Base-by-base conservation (phyloP, 139 green algal genomes). In the Chlamydomonas schloesseri region DNA sequence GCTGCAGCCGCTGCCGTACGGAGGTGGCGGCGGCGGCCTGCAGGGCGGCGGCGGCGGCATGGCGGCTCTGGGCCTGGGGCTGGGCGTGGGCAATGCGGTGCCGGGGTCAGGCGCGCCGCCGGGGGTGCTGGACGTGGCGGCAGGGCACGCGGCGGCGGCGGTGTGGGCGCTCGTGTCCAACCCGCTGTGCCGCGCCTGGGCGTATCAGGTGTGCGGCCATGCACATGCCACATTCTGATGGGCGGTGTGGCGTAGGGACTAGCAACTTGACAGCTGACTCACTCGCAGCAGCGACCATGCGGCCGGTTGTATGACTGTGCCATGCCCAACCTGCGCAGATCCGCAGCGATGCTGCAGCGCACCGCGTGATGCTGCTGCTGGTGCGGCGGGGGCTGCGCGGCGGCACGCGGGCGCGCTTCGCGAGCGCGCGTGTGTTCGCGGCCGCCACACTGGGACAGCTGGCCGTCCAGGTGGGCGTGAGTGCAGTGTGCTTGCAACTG, bases 101-200 rank as follows among this genome's bases (percentile, higher is more conserved):
- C 64, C 78, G 8, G 78, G 83, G 55, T 65, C 31, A 15, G 62
- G 73, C 28, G 36, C 62, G 47, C 73, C 57, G 24, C 83, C 55
- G 62, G 67, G 83, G 0, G 57, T 68, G 29, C 57, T 89, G 34
- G 85, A 89, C 21, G 62, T 69, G 23, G 71, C 76, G 8, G 85
- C 85, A 31, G 85, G 75, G 15, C 85, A 89, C n/a, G 85, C 85
- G 57, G 76, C 85, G 29, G 71, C 60, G 29, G 77, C 85, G 37
- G 75, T 89, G 68, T 89, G 85, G 85, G 85, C 76, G 55, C 76
- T 89, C 37, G 60, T 77, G n/a, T 86, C 85, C 11, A 84, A 89
- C 69, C 85, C 85, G 34, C 53, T 47, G 65, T 84, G 84, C 47
- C 72, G 67, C 0, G 34, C 67, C 0, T 89, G 84, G 84, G 84